Base-by-base conservation (phyloP, 208 protist genomes). In the Leishmania arabica region DNA sequence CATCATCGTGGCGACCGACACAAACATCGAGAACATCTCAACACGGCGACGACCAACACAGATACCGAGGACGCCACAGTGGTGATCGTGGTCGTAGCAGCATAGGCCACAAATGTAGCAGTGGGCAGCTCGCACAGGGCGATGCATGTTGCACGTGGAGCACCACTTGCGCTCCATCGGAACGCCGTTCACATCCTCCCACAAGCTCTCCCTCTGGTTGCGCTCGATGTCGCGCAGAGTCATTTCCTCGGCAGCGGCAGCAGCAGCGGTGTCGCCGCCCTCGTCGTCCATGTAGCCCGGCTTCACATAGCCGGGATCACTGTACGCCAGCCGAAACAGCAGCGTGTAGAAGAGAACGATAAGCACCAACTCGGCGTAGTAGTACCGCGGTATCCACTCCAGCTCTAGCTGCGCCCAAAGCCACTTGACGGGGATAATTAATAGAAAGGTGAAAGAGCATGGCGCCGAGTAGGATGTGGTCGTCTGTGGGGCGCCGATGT, bases 131-230 rank as follows among this genome's bases (percentile, higher is more conserved):
- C 96, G 93, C 47, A 88, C 56, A 11, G 96, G 96, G 24, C 95
- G 88, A 80, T 96, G 80, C 81, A 98, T 91, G 74, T 94, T 82
- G 86, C 96, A 98, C 24, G 91, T 96, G 8, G 88, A 88, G 81
- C 96, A 98, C 95, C 95, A 98, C 83, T 97, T 97, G n/a, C 91
- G 88, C 79, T 97, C 95, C 86, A 97, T 90, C 34, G 85, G 83
- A 24, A 95, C 86, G 19, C 93, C 93, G 66, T 93, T 82, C 17
- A 96, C 86, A 15, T 34, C 88, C 79, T 97, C 92, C 91, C 90
- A 97, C 40, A 83, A 60, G 74, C 92, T 96, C 60, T 93, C 87
- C 1, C 90, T 83, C 75, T 91, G 80, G 64, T 92, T 91, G 40
- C 40, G 77, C 79, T 93, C 91, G 45, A 96, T 93, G 51, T 95